A percentile compares a stretch with the other conserved stretches of the same genome.
Evolutionary conservation across 139 green algal species (phyloP).

Genomic region (Micractinium sp.): DNA sequence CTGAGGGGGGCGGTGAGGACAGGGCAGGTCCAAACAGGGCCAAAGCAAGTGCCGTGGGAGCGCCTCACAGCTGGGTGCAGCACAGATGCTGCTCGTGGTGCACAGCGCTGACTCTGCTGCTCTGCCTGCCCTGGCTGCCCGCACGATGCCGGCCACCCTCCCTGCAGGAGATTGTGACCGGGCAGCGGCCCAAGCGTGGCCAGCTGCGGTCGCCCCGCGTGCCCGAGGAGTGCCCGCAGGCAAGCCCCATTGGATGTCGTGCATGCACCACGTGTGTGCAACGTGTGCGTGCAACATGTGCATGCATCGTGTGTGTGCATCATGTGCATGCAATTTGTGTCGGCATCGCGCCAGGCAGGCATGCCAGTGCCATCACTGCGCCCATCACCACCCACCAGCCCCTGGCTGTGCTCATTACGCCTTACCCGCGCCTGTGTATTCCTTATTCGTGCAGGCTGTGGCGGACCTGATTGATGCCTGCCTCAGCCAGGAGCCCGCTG

Average conservation of each 20-base stretch:
- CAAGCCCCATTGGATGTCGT: too few species aligned
- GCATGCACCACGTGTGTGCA: too few species aligned
- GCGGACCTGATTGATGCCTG: background rate
- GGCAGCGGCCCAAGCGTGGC: constrained; percentile 15
- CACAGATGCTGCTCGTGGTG: background rate
- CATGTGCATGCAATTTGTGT: too few species aligned
- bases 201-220: background rate
- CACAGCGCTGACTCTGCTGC: background rate
- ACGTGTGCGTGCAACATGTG: too few species aligned
- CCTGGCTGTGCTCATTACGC: too few species aligned
- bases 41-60: too few species aligned
- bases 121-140: background rate
- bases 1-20: background rate
- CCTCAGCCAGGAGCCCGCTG: background rate
- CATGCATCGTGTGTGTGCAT: too few species aligned
- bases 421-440: background rate
- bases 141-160: background rate
- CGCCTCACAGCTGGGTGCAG: too few species aligned
- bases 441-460: background rate
- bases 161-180: background rate
- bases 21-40: too few species aligned
- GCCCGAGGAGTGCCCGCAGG: background rate
- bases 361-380: background rate
- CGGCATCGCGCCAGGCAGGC: background rate
- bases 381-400: too few species aligned